Evolutionary conservation across 768 basidiomycete species (phyloP).

Genomic region (Kwoniella mangroviensis): DNA sequence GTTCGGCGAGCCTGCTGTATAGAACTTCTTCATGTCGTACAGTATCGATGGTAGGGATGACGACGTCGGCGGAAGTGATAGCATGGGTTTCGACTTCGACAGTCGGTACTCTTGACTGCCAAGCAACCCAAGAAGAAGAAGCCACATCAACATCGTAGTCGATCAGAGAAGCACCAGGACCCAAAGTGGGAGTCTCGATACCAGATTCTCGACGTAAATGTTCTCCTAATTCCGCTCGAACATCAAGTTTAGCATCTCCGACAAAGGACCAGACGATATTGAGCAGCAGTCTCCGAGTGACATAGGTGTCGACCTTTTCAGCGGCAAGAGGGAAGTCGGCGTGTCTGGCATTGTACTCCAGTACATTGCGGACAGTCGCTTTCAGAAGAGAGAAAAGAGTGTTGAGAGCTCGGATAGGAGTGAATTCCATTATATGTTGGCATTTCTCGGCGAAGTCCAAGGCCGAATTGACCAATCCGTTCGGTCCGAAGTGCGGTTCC

Average conservation of each 20-base stretch:
- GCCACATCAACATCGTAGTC: conserved; percentile 91
- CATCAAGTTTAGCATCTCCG: conserved; percentile 89
- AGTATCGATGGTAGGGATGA: conserved; percentile 97
- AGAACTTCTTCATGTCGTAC: conserved; percentile 97
- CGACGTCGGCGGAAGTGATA: conserved; percentile 92
- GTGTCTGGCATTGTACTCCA: conserved; percentile 94
- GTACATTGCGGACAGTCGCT: conserved; percentile 89
- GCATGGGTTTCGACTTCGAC: conserved; percentile 97
- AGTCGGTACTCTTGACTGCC: conserved; percentile 88
- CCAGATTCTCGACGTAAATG: conserved; percentile 82
- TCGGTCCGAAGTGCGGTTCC: conserved; percentile 79
- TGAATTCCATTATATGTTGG: conserved; percentile 99
- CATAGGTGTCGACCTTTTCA: conserved; percentile 88
- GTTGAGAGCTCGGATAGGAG: conserved; percentile 83
- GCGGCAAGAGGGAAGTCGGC: conserved; percentile 86
- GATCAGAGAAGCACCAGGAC: conserved; percentile 76
- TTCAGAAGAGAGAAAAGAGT: conserved; percentile 97
- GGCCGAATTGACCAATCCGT: conserved; percentile 79
- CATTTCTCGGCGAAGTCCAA: conserved; percentile 79
- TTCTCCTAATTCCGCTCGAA: conserved; percentile 86
- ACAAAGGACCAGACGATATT: conserved; percentile 98
- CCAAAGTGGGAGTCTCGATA: conserved; percentile 81
- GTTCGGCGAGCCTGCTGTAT: conserved; percentile 98
- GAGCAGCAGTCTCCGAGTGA: conserved; percentile 84
- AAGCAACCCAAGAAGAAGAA: conserved; percentile 84